phyloP scores from a whole-genome alignment of 345 rosid species.

The Syzygium aromaticum region DNA sequence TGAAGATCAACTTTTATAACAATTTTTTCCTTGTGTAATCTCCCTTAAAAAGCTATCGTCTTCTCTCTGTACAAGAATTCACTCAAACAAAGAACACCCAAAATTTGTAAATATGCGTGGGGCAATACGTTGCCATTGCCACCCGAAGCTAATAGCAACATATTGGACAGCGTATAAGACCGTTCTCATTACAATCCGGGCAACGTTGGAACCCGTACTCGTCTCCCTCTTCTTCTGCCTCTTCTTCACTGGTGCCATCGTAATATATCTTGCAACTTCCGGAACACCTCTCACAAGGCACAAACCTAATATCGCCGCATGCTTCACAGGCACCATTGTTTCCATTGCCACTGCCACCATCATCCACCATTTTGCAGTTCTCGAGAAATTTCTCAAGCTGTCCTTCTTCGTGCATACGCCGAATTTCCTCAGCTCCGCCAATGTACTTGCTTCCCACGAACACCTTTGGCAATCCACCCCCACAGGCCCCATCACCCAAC shows the following conservation, averaged over 20 bases:
- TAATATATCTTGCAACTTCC: conserved; percentile 82
- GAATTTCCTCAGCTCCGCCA: conserved; percentile 79
- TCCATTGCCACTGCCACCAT: conserved; percentile 6
- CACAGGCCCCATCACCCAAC: conserved; percentile 24
- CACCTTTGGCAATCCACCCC: conserved; percentile 54
- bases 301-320: conserved; percentile 85
- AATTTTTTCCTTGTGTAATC: background rate
- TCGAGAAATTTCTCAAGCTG: conserved; percentile 55
- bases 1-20: background rate
- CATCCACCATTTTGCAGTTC: conserved; percentile 45
- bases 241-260: conserved; percentile 22
- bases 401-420: conserved; percentile 72
- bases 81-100: background rate
- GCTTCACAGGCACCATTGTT: conserved; percentile 53
- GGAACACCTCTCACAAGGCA: conserved; percentile 84
- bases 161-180: conserved; percentile 69
- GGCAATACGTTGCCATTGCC: background rate
- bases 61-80: conserved; percentile 30
- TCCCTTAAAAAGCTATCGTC: background rate
- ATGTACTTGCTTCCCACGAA: conserved; percentile 64
- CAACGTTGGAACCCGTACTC: conserved; percentile 68
- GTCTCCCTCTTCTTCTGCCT: conserved; percentile 8
- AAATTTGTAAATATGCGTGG: background rate
- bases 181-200: conserved; percentile 95
- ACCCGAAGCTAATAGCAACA: conserved; percentile 34